Evolutionary conservation across 2,329 filamentous ascomycete genomes (phyloP), one percentile per base, ranked within the genome.

Genomic region (Elsinoe perseae): DNA sequence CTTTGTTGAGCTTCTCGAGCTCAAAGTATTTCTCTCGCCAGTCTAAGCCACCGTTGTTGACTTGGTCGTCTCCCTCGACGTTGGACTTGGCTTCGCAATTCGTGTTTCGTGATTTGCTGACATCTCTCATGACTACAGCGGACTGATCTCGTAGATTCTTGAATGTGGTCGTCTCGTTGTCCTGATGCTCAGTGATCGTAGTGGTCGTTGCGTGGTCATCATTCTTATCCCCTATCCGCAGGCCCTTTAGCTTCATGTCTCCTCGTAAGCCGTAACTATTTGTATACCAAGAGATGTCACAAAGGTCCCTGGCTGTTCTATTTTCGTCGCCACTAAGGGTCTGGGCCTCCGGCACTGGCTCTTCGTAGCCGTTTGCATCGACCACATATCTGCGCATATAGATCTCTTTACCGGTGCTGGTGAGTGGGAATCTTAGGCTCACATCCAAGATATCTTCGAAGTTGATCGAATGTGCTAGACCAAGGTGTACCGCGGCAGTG

Each of bases 231-330:
- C 50, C 25, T 58, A 64, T 18, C 27, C 61, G 59, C 1, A 77
- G 54, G 0, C 72, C 72, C 50, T 73, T 74, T 12, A 73, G 67
- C 18, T 65, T 66, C 64, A 76, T 77, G 48, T 71, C 68, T 0
- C 73, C 75, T 0, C 62, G 67, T 30, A 75, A 64, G 0, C 68
- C 68, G 2, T 72, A 74, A 60, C 75, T 70, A 1, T 66, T 64
- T 2, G 73, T 67, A 2, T 63, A 68, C 67, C 76, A 77, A 25
- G 62, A 69, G 1, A 78, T 64, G 54, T 77, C 75, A 54, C 73
- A 77, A 0, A 71, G 68, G 52, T 74, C 70, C 27, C 66, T 66
- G 16, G 73, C 63, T 27, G 10, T 12, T 18, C 25, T 25, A 16
- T 10, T 30, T 3, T 50, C 48, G 12, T 43, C 50, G n/a, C 5